A percentile compares a stretch with the other conserved stretches of the same genome.
Conservation (phyloP, 192 early-diverging fungal genomes). For the Cladochytrium replicatum region DNA sequence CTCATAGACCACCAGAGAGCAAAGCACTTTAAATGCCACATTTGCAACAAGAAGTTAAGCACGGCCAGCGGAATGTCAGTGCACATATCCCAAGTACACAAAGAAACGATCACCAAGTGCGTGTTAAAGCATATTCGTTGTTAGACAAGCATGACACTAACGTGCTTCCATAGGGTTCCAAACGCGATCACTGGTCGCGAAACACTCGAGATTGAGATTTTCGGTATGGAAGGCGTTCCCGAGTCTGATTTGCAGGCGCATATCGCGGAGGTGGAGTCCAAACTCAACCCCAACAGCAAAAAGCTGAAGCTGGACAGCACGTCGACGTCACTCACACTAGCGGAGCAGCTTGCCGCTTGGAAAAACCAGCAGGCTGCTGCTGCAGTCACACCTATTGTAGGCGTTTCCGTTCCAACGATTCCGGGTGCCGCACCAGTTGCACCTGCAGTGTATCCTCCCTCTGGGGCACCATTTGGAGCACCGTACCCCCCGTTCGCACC, state of each 20-base stretch:
- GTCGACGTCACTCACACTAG: slow-evolving; percentile 16
- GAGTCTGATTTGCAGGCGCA: slow-evolving; percentile 65
- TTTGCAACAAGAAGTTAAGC: slow-evolving; percentile 76
- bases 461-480: slow-evolving; percentile 1
- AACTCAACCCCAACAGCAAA: slow-evolving; percentile 1
- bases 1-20: slow-evolving; percentile 87
- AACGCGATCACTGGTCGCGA: slow-evolving; percentile 81
- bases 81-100: slow-evolving; percentile 89
- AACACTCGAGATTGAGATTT: slow-evolving; percentile 80
- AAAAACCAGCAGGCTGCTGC: slow-evolving; percentile 23
- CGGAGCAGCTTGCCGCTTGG: slow-evolving; percentile 31
- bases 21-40: slow-evolving; percentile 87
- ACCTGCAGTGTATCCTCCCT: neutral
- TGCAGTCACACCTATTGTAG: slow-evolving; percentile 8
- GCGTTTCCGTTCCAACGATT: neutral
- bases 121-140: neutral
- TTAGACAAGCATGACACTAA: neutral
- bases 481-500: slow-evolving; percentile 7
- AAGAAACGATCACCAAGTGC: slow-evolving; percentile 67
- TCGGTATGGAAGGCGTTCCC: slow-evolving; percentile 90
- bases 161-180: slow-evolving; percentile 50
- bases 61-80: slow-evolving; percentile 85
- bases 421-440: neutral
- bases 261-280: slow-evolving; percentile 26
- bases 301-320: slow-evolving; percentile 13